Evolutionary conservation across 768 basidiomycete genomes (phyloP).

Genomic region (Leccinum ochraceum): DNA sequence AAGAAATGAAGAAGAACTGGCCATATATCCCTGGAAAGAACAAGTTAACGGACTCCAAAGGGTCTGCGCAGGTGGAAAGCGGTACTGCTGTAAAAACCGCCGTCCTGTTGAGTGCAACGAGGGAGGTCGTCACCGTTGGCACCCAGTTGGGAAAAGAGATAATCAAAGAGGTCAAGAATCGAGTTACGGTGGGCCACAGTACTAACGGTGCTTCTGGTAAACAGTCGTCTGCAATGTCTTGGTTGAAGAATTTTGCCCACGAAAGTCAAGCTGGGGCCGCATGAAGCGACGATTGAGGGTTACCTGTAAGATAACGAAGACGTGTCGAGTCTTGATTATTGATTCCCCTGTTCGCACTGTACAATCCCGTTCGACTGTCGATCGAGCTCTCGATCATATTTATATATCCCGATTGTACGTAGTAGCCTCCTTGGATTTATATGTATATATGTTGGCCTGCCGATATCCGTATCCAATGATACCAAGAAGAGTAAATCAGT

Average conservation of each 20-base stretch:
- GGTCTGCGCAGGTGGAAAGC: constrained; percentile 9
- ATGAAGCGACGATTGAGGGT: not conserved
- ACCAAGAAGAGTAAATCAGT: not conserved
- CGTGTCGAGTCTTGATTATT: not conserved
- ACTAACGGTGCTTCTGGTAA: constrained; percentile 9
- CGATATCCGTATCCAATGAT: not conserved
- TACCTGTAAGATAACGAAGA: not conserved
- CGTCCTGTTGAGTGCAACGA: constrained; percentile 19
- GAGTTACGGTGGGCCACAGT: constrained; percentile 6
- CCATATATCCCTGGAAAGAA: constrained; percentile 36
- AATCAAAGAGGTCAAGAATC: constrained; percentile 24
- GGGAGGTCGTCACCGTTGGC: constrained; percentile 16
- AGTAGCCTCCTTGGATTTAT: not conserved
- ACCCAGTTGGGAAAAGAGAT: constrained; percentile 22
- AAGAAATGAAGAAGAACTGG: constrained; percentile 51
- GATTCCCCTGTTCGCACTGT: not conserved
- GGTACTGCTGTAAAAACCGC: constrained; percentile 4
- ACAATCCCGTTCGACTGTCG: not conserved
- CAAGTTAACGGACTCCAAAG: constrained; percentile 10
- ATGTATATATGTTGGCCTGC: not conserved
- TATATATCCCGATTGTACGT: not conserved
- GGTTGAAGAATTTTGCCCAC: constrained; percentile 26
- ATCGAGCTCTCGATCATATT: not conserved
- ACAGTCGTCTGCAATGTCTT: constrained; percentile 23
- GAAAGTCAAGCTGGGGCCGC: constrained; percentile 25